Conservation (phyloP, 805 yeast genomes). For the Priceomyces carsonii region DNA sequence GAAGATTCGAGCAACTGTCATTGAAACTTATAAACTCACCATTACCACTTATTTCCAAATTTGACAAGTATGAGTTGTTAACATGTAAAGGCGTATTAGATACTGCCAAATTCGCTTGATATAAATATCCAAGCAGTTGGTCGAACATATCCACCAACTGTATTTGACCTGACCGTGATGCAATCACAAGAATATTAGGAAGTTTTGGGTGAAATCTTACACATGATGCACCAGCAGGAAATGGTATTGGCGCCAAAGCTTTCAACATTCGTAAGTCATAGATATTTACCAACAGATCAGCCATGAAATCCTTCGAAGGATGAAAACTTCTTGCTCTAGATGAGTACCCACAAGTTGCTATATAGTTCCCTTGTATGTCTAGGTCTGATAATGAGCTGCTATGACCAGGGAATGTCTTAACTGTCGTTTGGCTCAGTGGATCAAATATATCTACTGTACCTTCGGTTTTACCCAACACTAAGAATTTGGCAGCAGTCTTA, state of each 20-base stretch:
- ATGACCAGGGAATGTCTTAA: slow-evolving; percentile 60
- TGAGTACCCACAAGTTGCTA: slow-evolving; percentile 82
- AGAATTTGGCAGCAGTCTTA: slow-evolving; percentile 46
- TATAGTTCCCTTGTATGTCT: slow-evolving; percentile 62
- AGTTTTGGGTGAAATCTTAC: slow-evolving; percentile 85
- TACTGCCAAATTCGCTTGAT: slow-evolving; percentile 60
- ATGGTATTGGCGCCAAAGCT: slow-evolving; percentile 76
- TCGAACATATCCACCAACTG: slow-evolving; percentile 83
- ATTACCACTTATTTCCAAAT: slow-evolving; percentile 57
- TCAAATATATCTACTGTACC: slow-evolving; percentile 70
- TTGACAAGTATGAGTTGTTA: slow-evolving; percentile 35
- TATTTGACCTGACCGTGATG: slow-evolving; percentile 76
- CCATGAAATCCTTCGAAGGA: slow-evolving; percentile 35
- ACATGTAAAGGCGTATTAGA: slow-evolving; percentile 5
- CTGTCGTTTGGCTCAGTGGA: slow-evolving; percentile 45
- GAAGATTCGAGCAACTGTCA: slow-evolving; percentile 63
- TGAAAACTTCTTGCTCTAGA: slow-evolving; percentile 54
- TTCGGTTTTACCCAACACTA: slow-evolving; percentile 57
- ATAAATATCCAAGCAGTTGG: slow-evolving; percentile 64
- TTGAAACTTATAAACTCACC: slow-evolving; percentile 78
- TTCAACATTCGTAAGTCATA: slow-evolving; percentile 76
- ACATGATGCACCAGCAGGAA: slow-evolving; percentile 86
- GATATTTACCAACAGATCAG: slow-evolving; percentile 80
- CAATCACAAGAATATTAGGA: slow-evolving; percentile 73
- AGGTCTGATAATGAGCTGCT: slow-evolving; percentile 62